These are phyloP conservation scores for Flagelloscypha sp. DNA, from an alignment of 768 basidiomycete genomes.

Conservation along the genomic window DNA sequence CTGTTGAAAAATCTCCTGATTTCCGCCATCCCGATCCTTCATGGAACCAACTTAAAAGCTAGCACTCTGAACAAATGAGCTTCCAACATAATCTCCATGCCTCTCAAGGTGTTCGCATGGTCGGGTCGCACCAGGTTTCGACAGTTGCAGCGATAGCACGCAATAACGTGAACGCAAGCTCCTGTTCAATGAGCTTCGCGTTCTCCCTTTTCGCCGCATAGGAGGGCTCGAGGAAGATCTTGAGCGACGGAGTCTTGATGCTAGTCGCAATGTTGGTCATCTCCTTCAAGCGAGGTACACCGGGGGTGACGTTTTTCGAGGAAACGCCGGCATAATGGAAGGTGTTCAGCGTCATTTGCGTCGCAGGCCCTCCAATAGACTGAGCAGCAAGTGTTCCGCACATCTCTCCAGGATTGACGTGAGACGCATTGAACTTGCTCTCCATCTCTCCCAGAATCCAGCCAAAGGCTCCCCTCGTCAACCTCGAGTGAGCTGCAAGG, in stretches of 20 bases:
- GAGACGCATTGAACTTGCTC: constrained; percentile 87
- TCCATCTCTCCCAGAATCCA: constrained; percentile 98
- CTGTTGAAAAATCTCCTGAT: constrained; percentile 99
- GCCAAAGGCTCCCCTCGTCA: too few relatives aligned
- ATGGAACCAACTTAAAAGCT: too few relatives aligned
- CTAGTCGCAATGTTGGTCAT: constrained; percentile 99
- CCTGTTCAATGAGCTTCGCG: constrained; percentile 88
- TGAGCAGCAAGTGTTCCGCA: constrained; percentile 97
- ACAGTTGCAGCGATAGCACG: constrained; percentile 91
- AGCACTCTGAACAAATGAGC: too few relatives aligned
- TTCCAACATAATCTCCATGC: too few relatives aligned
- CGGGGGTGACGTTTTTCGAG: constrained; percentile 98
- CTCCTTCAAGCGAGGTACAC: constrained; percentile 98
- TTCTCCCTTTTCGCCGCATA: constrained; percentile 50
- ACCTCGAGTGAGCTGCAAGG: too few relatives aligned
- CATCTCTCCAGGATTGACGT: constrained; percentile 96
- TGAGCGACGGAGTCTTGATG: constrained; percentile 95
- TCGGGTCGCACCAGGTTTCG: constrained; percentile 97
- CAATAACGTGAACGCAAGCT: constrained; percentile 87
- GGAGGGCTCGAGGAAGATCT: constrained; percentile 76
- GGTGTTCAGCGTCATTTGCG: constrained; percentile 99
- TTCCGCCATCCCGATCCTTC: constrained; percentile 97
- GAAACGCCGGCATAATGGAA: constrained; percentile 99
- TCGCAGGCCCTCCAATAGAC: constrained; percentile 98
- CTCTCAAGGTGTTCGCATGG: too few relatives aligned